Base-by-base conservation (phyloP, 495 filamentous ascomycete genomes). In the Collariella sp. region DNA sequence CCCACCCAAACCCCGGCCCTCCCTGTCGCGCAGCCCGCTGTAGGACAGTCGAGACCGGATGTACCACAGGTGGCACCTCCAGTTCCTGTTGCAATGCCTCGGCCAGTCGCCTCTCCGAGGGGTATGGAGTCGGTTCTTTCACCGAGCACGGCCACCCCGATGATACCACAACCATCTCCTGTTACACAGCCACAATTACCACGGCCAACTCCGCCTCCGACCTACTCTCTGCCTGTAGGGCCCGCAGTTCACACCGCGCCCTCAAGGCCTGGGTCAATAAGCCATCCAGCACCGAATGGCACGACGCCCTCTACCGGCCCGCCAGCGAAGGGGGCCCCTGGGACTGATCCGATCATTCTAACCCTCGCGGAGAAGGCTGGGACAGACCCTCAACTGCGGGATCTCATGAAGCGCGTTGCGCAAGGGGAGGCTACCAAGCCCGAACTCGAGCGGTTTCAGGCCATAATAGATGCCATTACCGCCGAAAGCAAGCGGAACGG, bases 381-480 rank as follows among this genome's bases (percentile, higher is more conserved):
- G 1, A 83, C 85, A 16, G 87, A 99, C 65, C 83, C 86, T 2
- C 80, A 89, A 44, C 75, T 99, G n/a, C 91, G 96, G 61, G 83
- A 84, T n/a, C 77, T 99, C 11, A 99, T 99, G 94, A 86, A 88
- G 62, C 83, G 91, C 12, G 94, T 99, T 9, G 94, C 94, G 5
- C 83, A 86, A 22, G 93, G 90, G 19, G 82, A 88, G 53, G 94
- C 94, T 2, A 79, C 80, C 2, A 80, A 81, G 46, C 78, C 85
- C 31, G 88, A 97, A 60, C 76, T 99, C 13, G 84, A 85, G 53
- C 79, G 83, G 54, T 99, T 99, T 63, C 94, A 99, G 66, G 74
- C 77, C 44, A 91, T 97, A 50, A 97, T 99, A 56, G 88, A 96
- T 62, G 85, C 90, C 47, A 82, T 99, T 31, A 91, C 88, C 38